phyloP scores from a whole-genome alignment of 164 flowering plant species.

The Cinnamomum micranthum region DNA sequence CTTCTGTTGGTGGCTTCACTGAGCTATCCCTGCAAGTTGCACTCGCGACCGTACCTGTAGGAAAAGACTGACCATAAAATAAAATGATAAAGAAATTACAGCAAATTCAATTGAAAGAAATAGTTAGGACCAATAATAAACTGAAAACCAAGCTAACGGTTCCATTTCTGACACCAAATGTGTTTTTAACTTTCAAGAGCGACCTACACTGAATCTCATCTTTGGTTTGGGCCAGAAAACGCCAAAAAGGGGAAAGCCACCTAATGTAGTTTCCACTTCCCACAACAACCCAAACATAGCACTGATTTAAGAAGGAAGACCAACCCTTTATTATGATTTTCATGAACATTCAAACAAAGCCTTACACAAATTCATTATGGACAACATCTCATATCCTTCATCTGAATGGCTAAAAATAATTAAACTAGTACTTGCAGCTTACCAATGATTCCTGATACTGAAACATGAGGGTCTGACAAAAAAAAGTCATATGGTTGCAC shows the following conservation, averaged over 20 bases:
- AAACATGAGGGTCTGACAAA: slow-evolving; percentile 70
- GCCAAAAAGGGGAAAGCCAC: no score
- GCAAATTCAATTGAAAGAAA: not conserved
- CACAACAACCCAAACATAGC: not conserved
- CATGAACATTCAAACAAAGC: not conserved
- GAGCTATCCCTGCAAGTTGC: slow-evolving; percentile 54
- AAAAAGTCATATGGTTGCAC: slow-evolving; percentile 79
- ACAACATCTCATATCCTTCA: not conserved
- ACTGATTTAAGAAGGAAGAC: not conserved
- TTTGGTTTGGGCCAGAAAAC: no score
- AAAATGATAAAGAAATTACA: not conserved
- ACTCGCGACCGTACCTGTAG: slow-evolving; percentile 56
- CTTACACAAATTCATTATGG: not conserved
- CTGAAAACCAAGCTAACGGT: not conserved
- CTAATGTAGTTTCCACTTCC: not conserved
- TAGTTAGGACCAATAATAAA: not conserved
- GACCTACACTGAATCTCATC: no score
- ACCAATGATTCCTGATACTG: slow-evolving; percentile 72
- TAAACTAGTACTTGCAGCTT: slow-evolving; percentile 15
- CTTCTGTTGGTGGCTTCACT: slow-evolving; percentile 28
- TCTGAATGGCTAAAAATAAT: not conserved
- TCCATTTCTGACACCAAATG: not conserved
- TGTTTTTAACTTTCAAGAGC: no score
- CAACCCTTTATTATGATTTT: not conserved
- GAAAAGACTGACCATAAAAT: not conserved